Base-by-base conservation (phyloP, 179 eudicot genomes). In the Beta macrorhiza region DNA sequence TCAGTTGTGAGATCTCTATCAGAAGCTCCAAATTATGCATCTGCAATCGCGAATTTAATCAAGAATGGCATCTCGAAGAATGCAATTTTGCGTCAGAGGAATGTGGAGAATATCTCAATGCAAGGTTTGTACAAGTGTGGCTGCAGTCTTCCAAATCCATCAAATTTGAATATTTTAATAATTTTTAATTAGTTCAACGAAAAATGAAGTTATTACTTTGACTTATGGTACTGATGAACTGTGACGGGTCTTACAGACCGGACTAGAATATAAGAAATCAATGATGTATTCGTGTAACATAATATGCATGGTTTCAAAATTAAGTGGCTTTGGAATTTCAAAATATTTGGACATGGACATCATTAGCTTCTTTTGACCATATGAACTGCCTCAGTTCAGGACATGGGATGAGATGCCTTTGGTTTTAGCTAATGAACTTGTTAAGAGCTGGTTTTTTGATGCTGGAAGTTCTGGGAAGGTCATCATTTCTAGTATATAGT, bases 21-120 rank as follows among this genome's bases (percentile, higher is more conserved):
- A 51, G 98, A 94, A 90, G 98, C 98, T 83, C 98, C 98, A 51
- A 88, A 89, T 57, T 94, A 93, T 86, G 98, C 98, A 22, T 87
- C 91, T 79, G 93, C 88, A 71, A 93, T 94, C 82, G 91, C 97
- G 81, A 87, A 87, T 82, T 87, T 93, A 74, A 86, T 94, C 83
- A 91, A 82, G 82, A 82, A 83, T 77, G 85, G 79, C 68, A 87
- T 79, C 74, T 86, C 84, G 25, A 89, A 83, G 74, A 84, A 84
- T 76, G 76, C 80, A 81, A 82, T 91, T 58, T 65, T 76, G 75
- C 87, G n/a, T 51, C 83, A 81, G 67, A 82, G 73, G 83, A 85
- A 76, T 70, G 76, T 79, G 29, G 85, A 86, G 70, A 95, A 92
- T 82, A 90, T 95, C 78, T 91, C 98, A 61, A 90, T 88, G 88